phyloP scores from a whole-genome alignment of 495 filamentous ascomycete species.

The Saxispiralis lemnorum region DNA sequence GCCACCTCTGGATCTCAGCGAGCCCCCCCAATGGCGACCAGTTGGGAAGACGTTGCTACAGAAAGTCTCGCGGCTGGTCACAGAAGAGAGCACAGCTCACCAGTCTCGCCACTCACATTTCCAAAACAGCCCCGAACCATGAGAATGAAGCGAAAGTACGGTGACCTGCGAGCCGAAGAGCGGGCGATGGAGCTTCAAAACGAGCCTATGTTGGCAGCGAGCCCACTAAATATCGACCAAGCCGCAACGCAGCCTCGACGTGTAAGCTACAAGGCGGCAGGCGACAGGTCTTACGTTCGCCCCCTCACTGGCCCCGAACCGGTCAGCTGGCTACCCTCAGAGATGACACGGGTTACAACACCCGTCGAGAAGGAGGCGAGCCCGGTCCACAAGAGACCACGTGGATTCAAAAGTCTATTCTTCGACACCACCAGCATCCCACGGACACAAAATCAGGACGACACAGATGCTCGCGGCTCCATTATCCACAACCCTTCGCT shows the following conservation, averaged over 20 bases:
- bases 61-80: neutral
- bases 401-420: conserved; percentile 1
- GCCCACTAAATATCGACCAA: no score
- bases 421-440: conserved; percentile 1
- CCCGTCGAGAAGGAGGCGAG: neutral
- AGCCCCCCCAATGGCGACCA: neutral
- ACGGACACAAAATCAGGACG: neutral
- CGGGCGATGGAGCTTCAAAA: no score
- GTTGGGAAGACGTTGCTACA: conserved; percentile 1
- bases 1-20: neutral
- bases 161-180: no score
- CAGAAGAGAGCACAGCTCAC: neutral
- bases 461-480: neutral
- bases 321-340: neutral
- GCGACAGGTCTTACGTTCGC: neutral
- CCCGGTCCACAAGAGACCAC: neutral
- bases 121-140: no score
- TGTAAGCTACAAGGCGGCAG: neutral
- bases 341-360: conserved; percentile 1
- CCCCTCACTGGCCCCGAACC: neutral
- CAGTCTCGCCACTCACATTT: neutral
- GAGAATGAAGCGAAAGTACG: no score
- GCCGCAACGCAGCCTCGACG: no score
- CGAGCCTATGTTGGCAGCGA: no score
- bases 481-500: neutral